Conservation (phyloP, 805 yeast species). For the Candida succiphila region DNA sequence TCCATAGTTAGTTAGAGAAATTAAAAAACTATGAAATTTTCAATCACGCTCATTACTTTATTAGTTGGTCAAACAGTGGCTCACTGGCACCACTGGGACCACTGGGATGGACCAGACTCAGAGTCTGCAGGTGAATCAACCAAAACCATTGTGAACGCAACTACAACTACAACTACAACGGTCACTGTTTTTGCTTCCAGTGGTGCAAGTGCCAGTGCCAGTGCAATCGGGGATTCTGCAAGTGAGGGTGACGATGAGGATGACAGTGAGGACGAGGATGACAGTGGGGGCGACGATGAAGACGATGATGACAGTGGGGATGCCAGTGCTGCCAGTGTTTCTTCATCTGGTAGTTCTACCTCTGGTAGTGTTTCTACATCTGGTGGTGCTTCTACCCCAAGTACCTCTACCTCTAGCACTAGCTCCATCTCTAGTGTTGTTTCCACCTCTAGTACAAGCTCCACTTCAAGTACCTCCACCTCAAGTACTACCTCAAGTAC, state of each 20-base stretch:
- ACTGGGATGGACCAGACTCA: no score
- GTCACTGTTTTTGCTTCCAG: neutral
- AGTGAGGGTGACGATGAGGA: neutral
- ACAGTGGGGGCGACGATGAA: neutral
- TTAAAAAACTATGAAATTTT: no score
- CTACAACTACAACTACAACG: neutral
- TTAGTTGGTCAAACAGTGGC: no score
- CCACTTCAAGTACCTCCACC: neutral
- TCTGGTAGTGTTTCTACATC: no score
- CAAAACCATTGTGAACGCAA: no score
- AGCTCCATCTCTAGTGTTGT: conserved; percentile 3
- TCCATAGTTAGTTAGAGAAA: no score
- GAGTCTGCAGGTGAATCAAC: no score
- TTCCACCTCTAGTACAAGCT: conserved; percentile 1
- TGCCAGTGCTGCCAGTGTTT: neutral
- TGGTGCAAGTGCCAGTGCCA: neutral
- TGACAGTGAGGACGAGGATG: neutral
- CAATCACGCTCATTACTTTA: no score
- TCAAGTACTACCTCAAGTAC: conserved; percentile 3
- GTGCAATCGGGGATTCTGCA: neutral
- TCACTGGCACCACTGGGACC: no score
- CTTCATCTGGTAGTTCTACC: no score
- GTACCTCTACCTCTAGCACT: conserved; percentile 2
- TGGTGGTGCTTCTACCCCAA: neutral
- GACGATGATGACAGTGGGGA: no score